Percentiles rank a stretch among this genome's conserved stretches.
Conservation (phyloP, 2,329 filamentous ascomycete species). For the Tolypocladium ophioglossoides region DNA sequence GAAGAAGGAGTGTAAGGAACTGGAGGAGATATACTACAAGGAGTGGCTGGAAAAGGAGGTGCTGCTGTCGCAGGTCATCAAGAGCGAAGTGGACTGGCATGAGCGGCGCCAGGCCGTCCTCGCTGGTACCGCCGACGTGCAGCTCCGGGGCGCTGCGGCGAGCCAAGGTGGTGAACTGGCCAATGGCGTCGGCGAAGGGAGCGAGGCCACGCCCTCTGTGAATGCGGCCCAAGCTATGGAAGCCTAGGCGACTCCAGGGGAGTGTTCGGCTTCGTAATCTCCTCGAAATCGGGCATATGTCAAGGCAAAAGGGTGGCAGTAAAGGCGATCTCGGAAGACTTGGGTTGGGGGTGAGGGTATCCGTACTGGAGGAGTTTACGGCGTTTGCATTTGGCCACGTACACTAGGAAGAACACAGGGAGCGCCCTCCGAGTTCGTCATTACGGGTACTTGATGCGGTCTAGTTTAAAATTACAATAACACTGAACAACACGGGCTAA, state of each 20-base stretch:
- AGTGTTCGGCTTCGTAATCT: neutral
- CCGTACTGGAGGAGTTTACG: neutral
- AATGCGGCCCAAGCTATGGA: constrained; percentile 1
- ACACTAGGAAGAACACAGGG: neutral
- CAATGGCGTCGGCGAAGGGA: constrained; percentile 9
- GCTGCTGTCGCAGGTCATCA: constrained; percentile 61
- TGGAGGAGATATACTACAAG: constrained; percentile 56
- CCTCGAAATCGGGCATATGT: neutral
- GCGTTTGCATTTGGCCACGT: neutral
- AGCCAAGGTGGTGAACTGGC: constrained; percentile 13
- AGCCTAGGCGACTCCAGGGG: neutral
- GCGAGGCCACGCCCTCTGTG: constrained; percentile 1
- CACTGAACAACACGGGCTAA: too few species aligned
- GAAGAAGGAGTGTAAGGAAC: constrained; percentile 50
- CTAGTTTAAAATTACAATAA: neutral
- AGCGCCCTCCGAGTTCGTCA: neutral
- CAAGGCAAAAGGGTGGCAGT: neutral
- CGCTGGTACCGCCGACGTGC: constrained; percentile 33
- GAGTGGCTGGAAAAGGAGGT: constrained; percentile 77
- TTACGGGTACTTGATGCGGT: neutral
- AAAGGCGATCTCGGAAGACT: neutral
- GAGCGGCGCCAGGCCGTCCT: constrained; percentile 45
- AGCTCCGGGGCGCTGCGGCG: constrained; percentile 24
- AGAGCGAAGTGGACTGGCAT: constrained; percentile 56
- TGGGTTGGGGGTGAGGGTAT: neutral